Evolutionary conservation across 352 stramenopile genomes (phyloP), one percentile per base, ranked within the genome.

Genomic region (Elongisporangium anandrum): DNA sequence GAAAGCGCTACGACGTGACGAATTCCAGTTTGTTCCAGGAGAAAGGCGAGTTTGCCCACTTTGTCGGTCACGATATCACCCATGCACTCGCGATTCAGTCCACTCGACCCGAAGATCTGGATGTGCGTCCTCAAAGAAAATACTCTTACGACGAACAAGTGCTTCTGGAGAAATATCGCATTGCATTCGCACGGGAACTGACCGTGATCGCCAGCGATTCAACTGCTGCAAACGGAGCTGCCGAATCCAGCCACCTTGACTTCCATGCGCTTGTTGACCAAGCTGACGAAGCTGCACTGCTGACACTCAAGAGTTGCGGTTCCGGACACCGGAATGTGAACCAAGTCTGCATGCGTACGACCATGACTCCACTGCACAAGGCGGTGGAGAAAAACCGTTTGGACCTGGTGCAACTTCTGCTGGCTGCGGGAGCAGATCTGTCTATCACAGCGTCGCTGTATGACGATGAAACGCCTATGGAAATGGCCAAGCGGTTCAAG

Each of bases 351-450:
- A 1, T 63, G 59, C 79, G 79, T 13, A 83, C 76, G 16, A 81
- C 65, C 34, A 85, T 89, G 76, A 85, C 79, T 17, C 71, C 73
- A n/a, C 34, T 89, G 26, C 79, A 89, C 57, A 85, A 85, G 62
- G 79, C 79, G 7, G 77, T 89, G 47, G 79, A 89, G 56, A 81
- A 79, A 61, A 70, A 82, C 45, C 71, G 69, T 10, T 50, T 81
- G 29, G 75, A 79, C 20, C 59, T 89, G n/a, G 77, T 85, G 2
- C 59, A 70, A 39, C 59, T 77, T 49, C 57, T 88, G 9, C 50
- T 88, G 19, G 9, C 54, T 56, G 68, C 70, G 26, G 76, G 79
- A 21, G 79, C 79, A 9, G 59, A 87, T 57, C 23, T 74, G 1
- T 47, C 65, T 10, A 75, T 72, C 13, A 57, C 64, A 23, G 79